phyloP scores from a whole-genome alignment of 345 rosid genomes.

The Hirschfeldia incana region DNA sequence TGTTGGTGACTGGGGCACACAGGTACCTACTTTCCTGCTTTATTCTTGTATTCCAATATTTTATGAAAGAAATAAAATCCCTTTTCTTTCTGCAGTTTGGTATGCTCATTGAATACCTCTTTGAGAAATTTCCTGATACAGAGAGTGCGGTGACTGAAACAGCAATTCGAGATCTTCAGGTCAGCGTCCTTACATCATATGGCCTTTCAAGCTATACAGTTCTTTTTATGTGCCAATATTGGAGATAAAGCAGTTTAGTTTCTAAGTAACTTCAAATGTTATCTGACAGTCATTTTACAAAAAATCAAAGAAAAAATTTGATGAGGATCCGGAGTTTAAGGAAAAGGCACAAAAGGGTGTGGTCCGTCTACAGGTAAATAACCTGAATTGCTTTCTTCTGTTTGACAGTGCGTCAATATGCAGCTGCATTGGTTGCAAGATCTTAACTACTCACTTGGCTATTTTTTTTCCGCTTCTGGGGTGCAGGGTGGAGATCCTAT shows the following conservation, averaged over 20 bases:
- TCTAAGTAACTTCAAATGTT: slow-evolving; percentile 34
- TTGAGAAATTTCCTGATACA: slow-evolving; percentile 68
- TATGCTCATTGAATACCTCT: slow-evolving; percentile 91
- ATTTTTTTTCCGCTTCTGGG: not conserved
- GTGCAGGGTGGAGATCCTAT: slow-evolving; percentile 75
- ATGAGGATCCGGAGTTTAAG: slow-evolving; percentile 67
- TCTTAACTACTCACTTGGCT: slow-evolving; percentile 12
- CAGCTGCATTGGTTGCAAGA: slow-evolving; percentile 10
- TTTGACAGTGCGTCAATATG: not conserved
- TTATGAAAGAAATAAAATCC: not conserved
- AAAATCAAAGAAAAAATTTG: slow-evolving; percentile 77
- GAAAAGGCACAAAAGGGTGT: slow-evolving; percentile 92
- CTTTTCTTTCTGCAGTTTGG: slow-evolving; percentile 73
- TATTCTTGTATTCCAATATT: not conserved
- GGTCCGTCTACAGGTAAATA: slow-evolving; percentile 84
- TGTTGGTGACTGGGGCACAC: slow-evolving; percentile 99
- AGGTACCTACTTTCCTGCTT: slow-evolving; percentile 49
- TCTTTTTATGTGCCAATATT: not conserved
- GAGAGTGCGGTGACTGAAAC: slow-evolving; percentile 60
- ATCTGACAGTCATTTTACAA: slow-evolving; percentile 68
- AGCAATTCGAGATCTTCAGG: slow-evolving; percentile 95
- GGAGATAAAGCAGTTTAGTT: not conserved
- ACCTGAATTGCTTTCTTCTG: not conserved
- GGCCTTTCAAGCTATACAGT: slow-evolving; percentile 12
- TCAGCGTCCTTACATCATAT: slow-evolving; percentile 37